phyloP scores from a whole-genome alignment of 2,329 filamentous ascomycete species.

The Aspergillus aculeatus region DNA sequence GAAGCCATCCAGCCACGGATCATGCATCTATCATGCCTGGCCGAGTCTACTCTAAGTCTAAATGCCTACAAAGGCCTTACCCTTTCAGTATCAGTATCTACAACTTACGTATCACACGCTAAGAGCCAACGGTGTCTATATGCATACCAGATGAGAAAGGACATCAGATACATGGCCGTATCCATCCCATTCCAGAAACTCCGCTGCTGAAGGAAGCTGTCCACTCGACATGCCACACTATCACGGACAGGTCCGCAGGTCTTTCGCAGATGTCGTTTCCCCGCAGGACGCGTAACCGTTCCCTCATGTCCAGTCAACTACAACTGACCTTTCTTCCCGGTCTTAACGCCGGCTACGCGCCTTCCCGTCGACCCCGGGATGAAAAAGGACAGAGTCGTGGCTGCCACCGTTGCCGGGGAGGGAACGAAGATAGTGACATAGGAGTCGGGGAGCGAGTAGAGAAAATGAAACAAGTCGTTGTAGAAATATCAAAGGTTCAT shows the following conservation, averaged over 20 bases:
- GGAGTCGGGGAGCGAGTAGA: constrained; percentile 2
- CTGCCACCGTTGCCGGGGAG: background rate
- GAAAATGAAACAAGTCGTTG: constrained; percentile 9
- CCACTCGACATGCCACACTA: constrained; percentile 11
- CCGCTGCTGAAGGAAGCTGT: constrained; percentile 21
- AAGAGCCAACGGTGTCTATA: constrained; percentile 17
- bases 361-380: background rate
- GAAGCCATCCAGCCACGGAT: no score
- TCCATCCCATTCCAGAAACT: constrained; percentile 21
- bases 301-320: background rate
- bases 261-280: constrained; percentile 13
- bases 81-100: background rate
- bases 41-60: no score
- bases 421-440: background rate
- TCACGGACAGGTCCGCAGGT: constrained; percentile 14
- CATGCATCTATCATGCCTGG: no score
- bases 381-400: background rate
- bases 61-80: no score
- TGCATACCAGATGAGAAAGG: constrained; percentile 15
- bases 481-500: constrained; percentile 30
- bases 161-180: constrained; percentile 12
- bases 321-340: background rate
- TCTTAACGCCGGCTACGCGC: background rate
- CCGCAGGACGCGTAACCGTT: background rate
- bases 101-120: background rate